A percentile compares a stretch with the other conserved stretches of the same genome.
Conservation (phyloP, 306 rosid species). For the Fragaria ananassa region DNA sequence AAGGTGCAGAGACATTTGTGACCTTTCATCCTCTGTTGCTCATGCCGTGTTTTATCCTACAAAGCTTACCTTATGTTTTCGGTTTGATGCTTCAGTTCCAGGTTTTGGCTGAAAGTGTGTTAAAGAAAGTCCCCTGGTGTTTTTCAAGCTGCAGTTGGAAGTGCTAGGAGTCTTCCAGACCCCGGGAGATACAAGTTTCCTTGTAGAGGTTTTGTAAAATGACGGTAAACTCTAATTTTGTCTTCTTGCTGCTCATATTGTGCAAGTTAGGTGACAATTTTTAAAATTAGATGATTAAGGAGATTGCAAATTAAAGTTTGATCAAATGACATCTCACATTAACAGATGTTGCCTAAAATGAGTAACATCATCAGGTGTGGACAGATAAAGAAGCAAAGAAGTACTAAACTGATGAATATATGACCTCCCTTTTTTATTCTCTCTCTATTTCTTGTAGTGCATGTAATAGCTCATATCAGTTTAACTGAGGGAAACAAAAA, state of each 20-base stretch:
- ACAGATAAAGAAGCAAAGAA: not conserved
- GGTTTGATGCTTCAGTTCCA: not conserved
- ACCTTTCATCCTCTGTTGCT: not conserved
- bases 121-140: not conserved
- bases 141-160: not conserved
- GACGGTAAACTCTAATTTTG: not conserved
- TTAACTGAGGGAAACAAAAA: not conserved
- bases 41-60: not conserved
- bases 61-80: not conserved
- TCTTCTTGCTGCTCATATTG: not conserved
- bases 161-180: not conserved
- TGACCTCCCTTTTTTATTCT: too few species aligned
- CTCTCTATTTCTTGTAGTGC: too few species aligned
- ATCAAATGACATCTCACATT: too few species aligned
- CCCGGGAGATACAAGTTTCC: not conserved
- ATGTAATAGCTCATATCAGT: not conserved
- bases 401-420: not conserved
- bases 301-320: too few species aligned
- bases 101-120: not conserved
- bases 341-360: too few species aligned
- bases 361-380: not conserved
- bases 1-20: conserved; percentile 10
- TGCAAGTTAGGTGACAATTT: not conserved
- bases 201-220: not conserved
- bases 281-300: not conserved